Conservation (phyloP, 179 eudicot genomes). For the Camellia oleifera region DNA sequence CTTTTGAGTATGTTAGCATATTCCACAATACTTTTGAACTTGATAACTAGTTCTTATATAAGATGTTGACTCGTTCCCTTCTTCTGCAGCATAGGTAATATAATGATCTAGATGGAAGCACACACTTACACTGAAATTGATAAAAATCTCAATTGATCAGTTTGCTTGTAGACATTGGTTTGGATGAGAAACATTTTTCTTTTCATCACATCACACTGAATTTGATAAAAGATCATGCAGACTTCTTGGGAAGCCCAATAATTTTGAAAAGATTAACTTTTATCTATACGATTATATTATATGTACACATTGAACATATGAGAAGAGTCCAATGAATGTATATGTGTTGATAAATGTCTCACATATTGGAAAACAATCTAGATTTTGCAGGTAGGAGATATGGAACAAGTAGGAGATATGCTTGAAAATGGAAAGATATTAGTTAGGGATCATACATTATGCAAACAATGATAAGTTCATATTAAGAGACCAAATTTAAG, state of each 20-base stretch:
- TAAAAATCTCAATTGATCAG: background rate
- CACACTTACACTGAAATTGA: background rate
- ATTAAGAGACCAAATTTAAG: background rate
- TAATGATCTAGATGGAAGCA: background rate
- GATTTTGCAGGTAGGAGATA: background rate
- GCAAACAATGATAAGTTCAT: background rate
- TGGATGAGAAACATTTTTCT: background rate
- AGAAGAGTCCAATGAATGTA: background rate
- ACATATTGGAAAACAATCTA: background rate
- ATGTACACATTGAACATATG: background rate
- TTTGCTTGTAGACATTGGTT: too few relatives aligned
- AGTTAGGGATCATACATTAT: background rate
- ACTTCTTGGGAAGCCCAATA: background rate
- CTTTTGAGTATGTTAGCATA: background rate
- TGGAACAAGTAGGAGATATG: background rate
- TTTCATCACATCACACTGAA: background rate
- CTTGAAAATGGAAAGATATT: background rate
- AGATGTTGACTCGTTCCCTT: background rate
- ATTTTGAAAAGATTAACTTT: background rate
- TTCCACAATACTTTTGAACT: background rate
- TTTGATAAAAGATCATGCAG: background rate
- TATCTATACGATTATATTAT: background rate
- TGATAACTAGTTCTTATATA: background rate
- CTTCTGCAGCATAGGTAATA: background rate
- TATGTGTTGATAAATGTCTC: background rate